Percentiles rank a stretch among this genome's conserved stretches.
Conservation (phyloP, 768 basidiomycete species). For the Boletus rubescentipes region DNA sequence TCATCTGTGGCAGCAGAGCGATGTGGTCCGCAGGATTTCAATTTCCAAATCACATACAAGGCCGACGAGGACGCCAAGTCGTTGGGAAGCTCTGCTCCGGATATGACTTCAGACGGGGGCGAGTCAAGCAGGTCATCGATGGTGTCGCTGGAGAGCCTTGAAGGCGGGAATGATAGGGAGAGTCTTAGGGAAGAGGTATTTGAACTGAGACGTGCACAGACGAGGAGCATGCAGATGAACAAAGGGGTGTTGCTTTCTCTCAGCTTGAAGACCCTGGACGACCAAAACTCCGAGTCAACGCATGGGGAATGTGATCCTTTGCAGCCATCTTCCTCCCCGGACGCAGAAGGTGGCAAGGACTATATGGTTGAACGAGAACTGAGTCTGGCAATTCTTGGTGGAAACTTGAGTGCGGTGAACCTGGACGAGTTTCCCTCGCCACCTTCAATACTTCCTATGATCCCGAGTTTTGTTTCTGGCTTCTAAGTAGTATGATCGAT, state of each 20-base stretch:
- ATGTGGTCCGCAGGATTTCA: slow-evolving; percentile 2
- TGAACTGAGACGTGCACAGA: slow-evolving; percentile 47
- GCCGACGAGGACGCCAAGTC: slow-evolving; percentile 21
- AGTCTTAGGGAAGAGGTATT: slow-evolving; percentile 35
- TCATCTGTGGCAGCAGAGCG: not conserved
- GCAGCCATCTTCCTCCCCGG: not conserved
- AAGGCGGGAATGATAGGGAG: slow-evolving; percentile 10
- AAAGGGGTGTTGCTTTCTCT: slow-evolving; percentile 44
- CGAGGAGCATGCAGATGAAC: slow-evolving; percentile 51
- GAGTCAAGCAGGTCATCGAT: slow-evolving; percentile 26
- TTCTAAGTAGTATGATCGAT: slow-evolving; percentile 17
- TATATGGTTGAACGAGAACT: slow-evolving; percentile 11
- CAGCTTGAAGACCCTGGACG: slow-evolving; percentile 11
- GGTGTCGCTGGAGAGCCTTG: slow-evolving; percentile 25
- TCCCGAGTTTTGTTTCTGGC: slow-evolving; percentile 30
- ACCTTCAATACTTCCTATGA: slow-evolving; percentile 34
- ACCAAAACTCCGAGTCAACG: not conserved
- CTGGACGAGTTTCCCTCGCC: slow-evolving; percentile 49
- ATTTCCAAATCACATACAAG: not conserved
- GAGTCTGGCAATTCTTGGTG: slow-evolving; percentile 30
- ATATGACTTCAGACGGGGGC: slow-evolving; percentile 24
- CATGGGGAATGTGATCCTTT: slow-evolving; percentile 8
- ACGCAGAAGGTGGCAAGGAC: slow-evolving; percentile 11
- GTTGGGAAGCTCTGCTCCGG: slow-evolving; percentile 21
- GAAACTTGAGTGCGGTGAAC: slow-evolving; percentile 41